Evolutionary conservation across 768 basidiomycete genomes (phyloP), one percentile per base, ranked within the genome.

Genomic region (Auriculariales sp.): DNA sequence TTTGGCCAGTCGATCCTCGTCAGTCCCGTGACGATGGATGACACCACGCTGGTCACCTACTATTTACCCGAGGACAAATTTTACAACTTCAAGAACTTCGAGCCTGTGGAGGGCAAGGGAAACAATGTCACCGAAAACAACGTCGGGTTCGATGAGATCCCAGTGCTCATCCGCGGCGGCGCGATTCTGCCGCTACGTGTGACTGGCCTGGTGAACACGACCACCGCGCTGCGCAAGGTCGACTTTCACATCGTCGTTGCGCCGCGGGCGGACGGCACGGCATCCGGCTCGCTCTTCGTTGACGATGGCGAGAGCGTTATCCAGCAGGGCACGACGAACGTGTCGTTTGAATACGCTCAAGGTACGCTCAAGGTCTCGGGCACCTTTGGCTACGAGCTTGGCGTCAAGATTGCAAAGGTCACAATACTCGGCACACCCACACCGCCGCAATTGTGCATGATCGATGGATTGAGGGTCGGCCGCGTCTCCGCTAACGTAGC

Each of bases 201-300:
- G 1, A 56, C 68, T 46, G 68, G 72, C 25, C n/a, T n/a, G n/a
- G 70, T 78, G 35, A 78, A 79, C 77, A 83, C 80, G 19, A 83
- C 79, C 0, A 63, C 68, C 2, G 69, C 65, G 53, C 62, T 83
- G 51, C 66, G 79, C 32, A 63, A 64, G 54, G 71, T 64, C 10
- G 72, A 75, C 56, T 83, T 82, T 51, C 74, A 81, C 59, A 61
- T 83, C 48, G 65, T 82, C 33, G 73, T 83, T 28, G 82, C 80
- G 0, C 78, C 78, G 1, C 68, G 68, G 10, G 52, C 55, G n/a
- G 60, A 68, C n/a, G 79, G 77, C 12, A 61, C 55, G 0, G 81
- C 82, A 0, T 53, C 56, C 4, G 81, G 81, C 1, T 36, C 56
- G 32, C 64, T 83, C 32, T 81, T 83, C 58, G 54, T 79, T 30